Conservation (phyloP, 306 rosid species). For the Potentilla sterilis region DNA sequence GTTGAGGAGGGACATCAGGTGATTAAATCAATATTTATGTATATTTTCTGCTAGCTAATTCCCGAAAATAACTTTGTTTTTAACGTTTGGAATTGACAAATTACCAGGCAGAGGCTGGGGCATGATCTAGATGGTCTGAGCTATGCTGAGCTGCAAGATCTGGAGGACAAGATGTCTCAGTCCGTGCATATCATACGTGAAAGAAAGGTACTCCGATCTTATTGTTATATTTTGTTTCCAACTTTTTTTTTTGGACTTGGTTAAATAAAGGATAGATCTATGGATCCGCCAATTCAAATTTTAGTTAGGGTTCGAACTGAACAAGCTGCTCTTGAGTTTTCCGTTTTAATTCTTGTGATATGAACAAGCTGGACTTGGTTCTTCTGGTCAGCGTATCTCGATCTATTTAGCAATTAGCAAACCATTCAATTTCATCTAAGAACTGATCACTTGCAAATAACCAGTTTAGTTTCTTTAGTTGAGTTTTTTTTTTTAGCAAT, state of each 20-base stretch:
- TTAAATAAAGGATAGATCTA: not conserved
- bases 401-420: not conserved
- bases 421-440: not conserved
- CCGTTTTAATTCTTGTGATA: too few relatives aligned
- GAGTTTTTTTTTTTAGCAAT: not conserved
- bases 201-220: constrained; percentile 48
- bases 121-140: constrained; percentile 48
- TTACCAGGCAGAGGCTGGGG: constrained; percentile 68
- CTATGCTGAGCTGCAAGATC: constrained; percentile 47
- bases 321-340: not conserved
- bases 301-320: not conserved
- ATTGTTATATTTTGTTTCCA: not conserved
- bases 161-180: constrained; percentile 48
- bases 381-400: not conserved
- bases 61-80: not conserved
- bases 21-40: not conserved
- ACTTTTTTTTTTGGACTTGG: not conserved
- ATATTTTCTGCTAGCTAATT: not conserved
- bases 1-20: constrained; percentile 78
- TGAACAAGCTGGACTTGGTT: not conserved
- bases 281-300: not conserved
- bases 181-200: constrained; percentile 51
- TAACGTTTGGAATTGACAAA: not conserved
- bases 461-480: not conserved
- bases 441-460: not conserved